Percentiles rank a stretch among this genome's conserved stretches.
Conservation (phyloP, 2,329 filamentous ascomycete genomes). For the Exophiala xenobiotica region DNA sequence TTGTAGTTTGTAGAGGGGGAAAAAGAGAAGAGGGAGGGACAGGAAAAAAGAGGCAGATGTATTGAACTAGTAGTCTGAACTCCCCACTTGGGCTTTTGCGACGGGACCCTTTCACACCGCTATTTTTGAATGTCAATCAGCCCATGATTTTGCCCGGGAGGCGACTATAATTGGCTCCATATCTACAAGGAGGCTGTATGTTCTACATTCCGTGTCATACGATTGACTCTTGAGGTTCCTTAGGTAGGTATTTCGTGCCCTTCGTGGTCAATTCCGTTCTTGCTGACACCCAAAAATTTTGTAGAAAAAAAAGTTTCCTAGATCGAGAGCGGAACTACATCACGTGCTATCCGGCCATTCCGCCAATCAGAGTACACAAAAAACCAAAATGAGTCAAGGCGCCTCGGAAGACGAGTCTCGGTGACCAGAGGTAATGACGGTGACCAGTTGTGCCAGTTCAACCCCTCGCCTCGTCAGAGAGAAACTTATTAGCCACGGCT, state of each 20-base stretch:
- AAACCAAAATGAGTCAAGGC: not conserved
- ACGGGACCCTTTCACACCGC: constrained; percentile 2
- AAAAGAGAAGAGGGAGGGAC: constrained; percentile 23
- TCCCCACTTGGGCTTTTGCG: constrained; percentile 2
- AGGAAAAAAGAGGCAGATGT: constrained; percentile 13
- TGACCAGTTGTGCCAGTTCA: too few species aligned
- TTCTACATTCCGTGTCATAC: not conserved
- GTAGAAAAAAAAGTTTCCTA: constrained; percentile 8
- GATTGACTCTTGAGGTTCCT: not conserved
- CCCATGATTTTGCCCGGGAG: not conserved
- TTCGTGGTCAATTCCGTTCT: not conserved
- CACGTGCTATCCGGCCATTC: constrained; percentile 4
- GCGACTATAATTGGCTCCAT: not conserved
- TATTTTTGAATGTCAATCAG: not conserved
- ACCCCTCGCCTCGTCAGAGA: too few species aligned
- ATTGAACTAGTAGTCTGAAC: constrained; percentile 3
- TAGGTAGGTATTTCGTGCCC: not conserved
- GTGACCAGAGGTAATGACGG: too few species aligned
- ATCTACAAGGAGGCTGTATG: not conserved
- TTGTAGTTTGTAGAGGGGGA: constrained; percentile 27
- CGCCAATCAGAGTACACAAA: constrained; percentile 7
- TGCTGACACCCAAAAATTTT: constrained; percentile 3
- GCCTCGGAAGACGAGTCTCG: not conserved
- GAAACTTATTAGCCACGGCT: too few species aligned
- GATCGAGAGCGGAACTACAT: constrained; percentile 7